Percentiles rank a stretch among this genome's conserved stretches.
These are phyloP conservation scores for Tulasnella sp. DNA, from an alignment of 768 basidiomycete species.

Conservation along the genomic window DNA sequence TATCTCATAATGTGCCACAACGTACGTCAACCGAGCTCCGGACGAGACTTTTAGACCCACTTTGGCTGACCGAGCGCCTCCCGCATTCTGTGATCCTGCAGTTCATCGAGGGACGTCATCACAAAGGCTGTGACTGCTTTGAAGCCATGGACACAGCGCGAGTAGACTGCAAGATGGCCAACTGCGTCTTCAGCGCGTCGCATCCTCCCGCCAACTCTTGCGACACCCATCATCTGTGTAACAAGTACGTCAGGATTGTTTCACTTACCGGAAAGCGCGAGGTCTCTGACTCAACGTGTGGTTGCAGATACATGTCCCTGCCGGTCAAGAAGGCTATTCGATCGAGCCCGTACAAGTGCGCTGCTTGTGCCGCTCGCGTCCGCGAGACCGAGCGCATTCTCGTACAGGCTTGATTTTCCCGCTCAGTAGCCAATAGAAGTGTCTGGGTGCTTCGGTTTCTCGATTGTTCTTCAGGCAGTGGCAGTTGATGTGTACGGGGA, in stretches of 20 bases:
- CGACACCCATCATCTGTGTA: not conserved
- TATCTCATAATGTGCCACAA: slow-evolving; percentile 21
- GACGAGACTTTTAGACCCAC: not conserved
- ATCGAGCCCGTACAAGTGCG: slow-evolving; percentile 6
- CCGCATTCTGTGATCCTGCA: not conserved
- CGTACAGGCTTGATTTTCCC: slow-evolving; percentile 1
- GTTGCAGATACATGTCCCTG: slow-evolving; percentile 8
- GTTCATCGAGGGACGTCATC: slow-evolving; percentile 20
- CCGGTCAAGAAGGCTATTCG: slow-evolving; percentile 18
- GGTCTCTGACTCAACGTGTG: not conserved
- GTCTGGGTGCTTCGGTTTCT: not conserved
- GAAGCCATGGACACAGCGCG: slow-evolving; percentile 11
- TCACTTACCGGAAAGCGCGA: not conserved
- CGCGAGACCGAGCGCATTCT: slow-evolving; percentile 4
- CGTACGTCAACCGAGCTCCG: slow-evolving; percentile 7
- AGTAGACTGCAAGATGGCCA: slow-evolving; percentile 1
- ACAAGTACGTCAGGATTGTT: not conserved
- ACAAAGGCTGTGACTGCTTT: slow-evolving; percentile 21
- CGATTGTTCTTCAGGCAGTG: not conserved
- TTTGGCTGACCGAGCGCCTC: not conserved
- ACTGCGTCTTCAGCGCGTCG: slow-evolving; percentile 17
- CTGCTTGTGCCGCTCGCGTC: not conserved
- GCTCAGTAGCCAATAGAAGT: not conserved
- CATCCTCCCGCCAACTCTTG: slow-evolving; percentile 9
- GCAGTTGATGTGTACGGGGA: not conserved